A percentile compares a stretch with the other conserved stretches of the same genome.
phyloP scores from a whole-genome alignment of 169 alveolate genomes.

The Babesia ovis region DNA sequence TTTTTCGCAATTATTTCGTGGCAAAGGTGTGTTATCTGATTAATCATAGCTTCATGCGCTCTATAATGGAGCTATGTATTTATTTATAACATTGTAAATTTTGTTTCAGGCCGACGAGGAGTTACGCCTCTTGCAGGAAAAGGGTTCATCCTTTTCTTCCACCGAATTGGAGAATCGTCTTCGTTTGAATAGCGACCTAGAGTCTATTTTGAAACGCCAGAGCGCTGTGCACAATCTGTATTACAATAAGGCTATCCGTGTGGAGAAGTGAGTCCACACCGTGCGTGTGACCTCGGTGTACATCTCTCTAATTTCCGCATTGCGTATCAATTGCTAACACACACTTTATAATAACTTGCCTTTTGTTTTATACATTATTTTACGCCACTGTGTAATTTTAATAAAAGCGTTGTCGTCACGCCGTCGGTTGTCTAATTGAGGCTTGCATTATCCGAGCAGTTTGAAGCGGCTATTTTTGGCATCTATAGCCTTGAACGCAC shows the following conservation, averaged over 20 bases:
- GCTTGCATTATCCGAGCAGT: too few species aligned
- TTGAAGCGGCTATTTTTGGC: too few species aligned
- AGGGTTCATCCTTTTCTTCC: conserved; percentile 26
- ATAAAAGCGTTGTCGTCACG: too few species aligned
- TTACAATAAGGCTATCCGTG: conserved; percentile 28
- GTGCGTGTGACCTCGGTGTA: neutral
- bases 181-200: conserved; percentile 29
- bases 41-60: neutral
- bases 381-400: too few species aligned
- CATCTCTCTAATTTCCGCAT: neutral
- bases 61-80: neutral
- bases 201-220: conserved; percentile 42
- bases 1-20: conserved; percentile 48
- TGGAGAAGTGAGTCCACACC: conserved; percentile 47
- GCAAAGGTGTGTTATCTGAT: conserved; percentile 21
- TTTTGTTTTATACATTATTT: too few species aligned
- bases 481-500: too few species aligned
- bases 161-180: conserved; percentile 44
- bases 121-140: conserved; percentile 12
- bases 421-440: too few species aligned
- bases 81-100: neutral
- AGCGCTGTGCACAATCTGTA: conserved; percentile 52
- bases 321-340: too few species aligned
- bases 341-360: too few species aligned
- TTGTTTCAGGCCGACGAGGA: conserved; percentile 55